Base-by-base conservation (phyloP, 2,329 filamentous ascomycete species). In the Diplodia corticola region DNA sequence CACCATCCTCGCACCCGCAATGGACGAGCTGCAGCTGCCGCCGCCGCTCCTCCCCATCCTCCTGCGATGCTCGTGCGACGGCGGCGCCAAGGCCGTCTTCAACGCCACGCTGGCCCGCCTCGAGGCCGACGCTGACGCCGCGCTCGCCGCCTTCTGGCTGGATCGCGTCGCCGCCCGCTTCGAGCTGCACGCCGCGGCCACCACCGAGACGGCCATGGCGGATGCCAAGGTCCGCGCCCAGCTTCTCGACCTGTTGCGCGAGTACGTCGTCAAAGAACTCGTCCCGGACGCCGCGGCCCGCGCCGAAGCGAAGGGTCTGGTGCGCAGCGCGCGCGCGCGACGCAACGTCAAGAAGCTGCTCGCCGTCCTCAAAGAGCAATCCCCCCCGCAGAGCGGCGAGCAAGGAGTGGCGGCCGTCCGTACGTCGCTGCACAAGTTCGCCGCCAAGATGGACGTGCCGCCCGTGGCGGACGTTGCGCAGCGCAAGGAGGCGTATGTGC, bases 151-250 rank as follows among this genome's bases (percentile, higher is more conserved):
- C 6, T 75, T 74, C 65, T 79, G 77, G 77, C 70, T 49, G 3
- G 74, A 76, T 12, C 73, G 74, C 12, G 72, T 77, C 3, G 40
- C 68, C 15, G 64, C 70, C 44, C 73, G 76, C 55, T 35, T 71
- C 9, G 54, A 68, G 12, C 70, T 73, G 37, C 76, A 79, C 65
- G 68, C n/a, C 5, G 66, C 71, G 3, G 75, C 71, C 2, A 61
- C 77, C 4, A 40, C 66, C 6, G 40, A 44, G 40, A 4, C 40
- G 0, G 49, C 66, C 15, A 65, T 78, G 26, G 51, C 69, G 0
- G 77, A 78, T 33, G 28, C 68, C 13, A 79, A 75, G 53, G 67
- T 79, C 1, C 70, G 68, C 30, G 71, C 71, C n/a, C 76, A 78
- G 59, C 71, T 79, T 9, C 67, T 70, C 4, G 74, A 77, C 6